Base-by-base conservation (phyloP, 805 yeast genomes). In the Wickerhamomyces xylosicus region DNA sequence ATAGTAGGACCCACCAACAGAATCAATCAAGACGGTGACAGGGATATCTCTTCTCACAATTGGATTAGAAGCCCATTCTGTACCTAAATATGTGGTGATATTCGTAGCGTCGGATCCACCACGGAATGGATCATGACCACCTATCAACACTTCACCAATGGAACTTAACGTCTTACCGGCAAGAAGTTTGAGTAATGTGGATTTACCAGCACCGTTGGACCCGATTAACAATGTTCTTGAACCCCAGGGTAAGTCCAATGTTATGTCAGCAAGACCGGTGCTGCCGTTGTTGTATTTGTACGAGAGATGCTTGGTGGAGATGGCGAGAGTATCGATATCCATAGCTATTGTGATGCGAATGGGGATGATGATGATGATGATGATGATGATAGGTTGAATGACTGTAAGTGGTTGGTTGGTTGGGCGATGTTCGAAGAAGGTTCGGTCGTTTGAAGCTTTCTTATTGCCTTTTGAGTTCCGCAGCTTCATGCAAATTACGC, bases 161-260 rank as follows among this genome's bases (percentile, higher is more conserved):
- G 77, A 74, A 44, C 94, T 80, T 42, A 92, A 68, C 7, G 92
- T 86, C 52, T 90, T 90, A 3, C 98, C 98, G 0, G 97, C 95
- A 16, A 92, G 64, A 15, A 92, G 72, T 55, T 78, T 76, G 46
- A 92, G 66, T 33, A 92, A 58, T 0, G 98, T 92, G 1, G 96
- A 85, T 58, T 92, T 92, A 4, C 98, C 97, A 1, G 98, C 97
- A 16, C 98, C 98, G 51, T 89, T 89, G 11, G 97, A 95, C 0
- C 98, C 98, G 19, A 92, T 70, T 7, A 92, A 59, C 28, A 92
- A 64, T 10, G 89, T 76, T 43, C 95, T 71, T 1, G 90, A 73
- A 6, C 82, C 77, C 70, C 82, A 74, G 1, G 79, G 77, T 17
- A 92, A 68, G 11, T 63, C 48, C 32, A 92, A 52, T 29, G 68